These are phyloP conservation scores for Noccaea bulbosa DNA, from an alignment of 345 rosid species.

Conservation along the genomic window DNA sequence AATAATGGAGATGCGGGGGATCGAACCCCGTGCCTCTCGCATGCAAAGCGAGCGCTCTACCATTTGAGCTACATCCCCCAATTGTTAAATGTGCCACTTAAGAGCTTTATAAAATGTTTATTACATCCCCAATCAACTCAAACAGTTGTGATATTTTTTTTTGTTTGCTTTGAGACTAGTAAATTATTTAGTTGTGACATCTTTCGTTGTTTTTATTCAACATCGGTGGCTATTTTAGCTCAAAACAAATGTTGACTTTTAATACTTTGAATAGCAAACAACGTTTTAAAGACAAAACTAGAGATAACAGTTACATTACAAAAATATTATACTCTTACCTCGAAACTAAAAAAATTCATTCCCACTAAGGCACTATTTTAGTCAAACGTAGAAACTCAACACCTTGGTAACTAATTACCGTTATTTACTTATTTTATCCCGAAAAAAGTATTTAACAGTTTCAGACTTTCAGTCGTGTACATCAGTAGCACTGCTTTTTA, in stretches of 20 bases:
- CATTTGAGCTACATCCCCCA: constrained; percentile 26
- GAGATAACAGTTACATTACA: too few species aligned
- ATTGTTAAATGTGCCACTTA: neutral
- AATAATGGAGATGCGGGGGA: constrained; percentile 17
- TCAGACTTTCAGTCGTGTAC: constrained; percentile 19
- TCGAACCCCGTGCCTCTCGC: constrained; percentile 30
- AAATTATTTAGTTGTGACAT: neutral
- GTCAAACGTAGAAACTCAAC: too few species aligned
- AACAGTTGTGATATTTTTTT: neutral
- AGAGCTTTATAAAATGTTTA: too few species aligned
- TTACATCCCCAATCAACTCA: neutral
- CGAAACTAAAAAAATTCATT: too few species aligned
- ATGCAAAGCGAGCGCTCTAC: constrained; percentile 28
- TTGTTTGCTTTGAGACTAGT: neutral
- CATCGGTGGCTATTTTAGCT: constrained; percentile 17
- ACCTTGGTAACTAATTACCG: too few species aligned
- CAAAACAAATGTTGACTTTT: neutral
- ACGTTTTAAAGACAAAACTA: too few species aligned
- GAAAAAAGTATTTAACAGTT: too few species aligned
- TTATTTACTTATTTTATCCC: too few species aligned
- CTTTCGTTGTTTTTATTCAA: constrained; percentile 18
- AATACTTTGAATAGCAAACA: neutral
- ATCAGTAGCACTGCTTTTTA: neutral
- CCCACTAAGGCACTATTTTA: too few species aligned
- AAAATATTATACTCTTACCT: too few species aligned